phyloP scores from a whole-genome alignment of 495 filamentous ascomycete species.

The Apodospora peruviana region DNA sequence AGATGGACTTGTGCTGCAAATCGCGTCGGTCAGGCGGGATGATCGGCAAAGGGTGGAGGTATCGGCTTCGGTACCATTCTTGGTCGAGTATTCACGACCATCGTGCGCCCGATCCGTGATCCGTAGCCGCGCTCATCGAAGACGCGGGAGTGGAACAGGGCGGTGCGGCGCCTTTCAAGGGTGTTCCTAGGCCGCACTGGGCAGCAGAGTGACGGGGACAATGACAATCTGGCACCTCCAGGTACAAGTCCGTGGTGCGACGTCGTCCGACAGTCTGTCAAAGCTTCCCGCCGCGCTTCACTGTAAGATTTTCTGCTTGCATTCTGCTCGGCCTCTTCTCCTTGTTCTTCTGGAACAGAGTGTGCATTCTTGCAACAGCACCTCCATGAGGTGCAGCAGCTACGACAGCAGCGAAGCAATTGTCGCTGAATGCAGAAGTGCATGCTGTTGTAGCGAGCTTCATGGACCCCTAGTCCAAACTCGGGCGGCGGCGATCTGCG shows the following conservation, averaged over 20 bases:
- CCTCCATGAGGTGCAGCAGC: slow-evolving; percentile 11
- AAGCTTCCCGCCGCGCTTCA: background rate
- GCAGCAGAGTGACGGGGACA: too few relatives aligned
- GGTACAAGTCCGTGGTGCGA: slow-evolving; percentile 10
- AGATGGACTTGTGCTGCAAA: background rate
- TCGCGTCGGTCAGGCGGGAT: background rate
- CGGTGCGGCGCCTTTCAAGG: background rate
- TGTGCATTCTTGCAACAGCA: slow-evolving; percentile 8
- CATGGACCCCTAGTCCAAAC: slow-evolving; percentile 9
- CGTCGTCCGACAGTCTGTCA: slow-evolving; percentile 20
- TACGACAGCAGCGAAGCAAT: background rate
- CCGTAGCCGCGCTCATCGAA: too few relatives aligned
- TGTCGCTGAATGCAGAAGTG: too few relatives aligned
- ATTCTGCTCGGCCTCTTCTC: background rate
- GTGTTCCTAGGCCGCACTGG: background rate
- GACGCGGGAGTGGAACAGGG: too few relatives aligned
- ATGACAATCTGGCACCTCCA: slow-evolving; percentile 7
- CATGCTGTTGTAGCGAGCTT: too few relatives aligned
- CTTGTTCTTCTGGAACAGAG: slow-evolving; percentile 1
- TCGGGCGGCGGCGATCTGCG: slow-evolving; percentile 10
- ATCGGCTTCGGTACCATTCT: too few relatives aligned
- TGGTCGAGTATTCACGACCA: too few relatives aligned
- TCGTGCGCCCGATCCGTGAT: too few relatives aligned
- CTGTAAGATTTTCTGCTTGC: too few relatives aligned
- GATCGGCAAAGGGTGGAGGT: background rate